Evolutionary conservation across 768 basidiomycete species (phyloP).

Genomic region (Boletus tylopilopsis): DNA sequence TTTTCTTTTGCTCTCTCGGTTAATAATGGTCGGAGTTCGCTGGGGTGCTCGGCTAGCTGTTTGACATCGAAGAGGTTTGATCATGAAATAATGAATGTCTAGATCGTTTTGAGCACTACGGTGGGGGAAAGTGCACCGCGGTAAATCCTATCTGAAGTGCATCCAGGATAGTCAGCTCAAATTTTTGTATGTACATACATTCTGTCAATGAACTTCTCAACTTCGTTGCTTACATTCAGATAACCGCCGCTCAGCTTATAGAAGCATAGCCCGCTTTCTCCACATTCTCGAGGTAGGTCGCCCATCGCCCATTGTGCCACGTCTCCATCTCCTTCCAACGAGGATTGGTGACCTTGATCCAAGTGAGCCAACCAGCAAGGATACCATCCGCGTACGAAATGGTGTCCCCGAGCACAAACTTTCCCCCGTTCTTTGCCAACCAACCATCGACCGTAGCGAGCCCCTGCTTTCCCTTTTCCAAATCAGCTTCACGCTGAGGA

Average conservation of each 20-base stretch:
- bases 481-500: slow-evolving; percentile 20
- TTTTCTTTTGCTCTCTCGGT: background rate
- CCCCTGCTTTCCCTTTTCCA: slow-evolving; percentile 27
- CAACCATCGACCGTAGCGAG: slow-evolving; percentile 27
- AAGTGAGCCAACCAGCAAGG: slow-evolving; percentile 33
- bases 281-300: slow-evolving; percentile 28
- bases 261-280: slow-evolving; percentile 29
- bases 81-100: too few relatives aligned
- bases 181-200: too few relatives aligned
- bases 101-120: background rate
- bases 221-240: background rate
- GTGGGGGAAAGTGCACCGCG: too few relatives aligned
- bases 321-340: slow-evolving; percentile 33
- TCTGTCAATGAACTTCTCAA: too few relatives aligned
- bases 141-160: too few relatives aligned
- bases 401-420: slow-evolving; percentile 34
- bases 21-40: slow-evolving; percentile 3
- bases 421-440: slow-evolving; percentile 27
- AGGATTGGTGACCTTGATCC: slow-evolving; percentile 30
- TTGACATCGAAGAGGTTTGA: background rate
- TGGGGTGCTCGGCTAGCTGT: background rate
- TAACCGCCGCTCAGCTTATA: slow-evolving; percentile 4
- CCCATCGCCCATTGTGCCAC: slow-evolving; percentile 42
- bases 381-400: slow-evolving; percentile 35
- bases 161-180: too few relatives aligned